Evolutionary conservation across 768 basidiomycete species (phyloP), one percentile per base, ranked within the genome.

Genomic region (Imleria badia): DNA sequence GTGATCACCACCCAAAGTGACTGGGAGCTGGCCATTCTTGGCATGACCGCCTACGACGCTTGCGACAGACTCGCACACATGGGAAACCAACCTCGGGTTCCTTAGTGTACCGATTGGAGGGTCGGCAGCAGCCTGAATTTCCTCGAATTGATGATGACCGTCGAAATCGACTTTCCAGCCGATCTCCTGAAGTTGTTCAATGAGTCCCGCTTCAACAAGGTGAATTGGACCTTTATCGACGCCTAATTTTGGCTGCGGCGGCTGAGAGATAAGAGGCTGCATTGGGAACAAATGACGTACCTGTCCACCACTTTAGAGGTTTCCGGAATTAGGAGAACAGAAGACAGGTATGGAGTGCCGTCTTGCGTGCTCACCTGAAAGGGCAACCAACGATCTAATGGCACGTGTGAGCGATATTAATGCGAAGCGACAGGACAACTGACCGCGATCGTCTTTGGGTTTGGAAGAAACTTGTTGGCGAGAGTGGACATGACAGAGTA

Each of bases 1-100:
- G 73, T 99, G 97, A 67, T 99, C 97, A 13, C 97, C 97, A 12
- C 97, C 97, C 8, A 98, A 77, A 2, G 94, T 98, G 13, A 99
- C 76, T 10, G 94, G 90, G 22, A 99, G 76, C 63, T 85, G 81
- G 2, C 96, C 94, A 49, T 84, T 83, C 73, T 80, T 80, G 23
- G 83, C 85, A 71, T 94, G 90, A 3, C 66, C 80, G 13, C 83
- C 83, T n/a, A 98, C 89, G 31, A 74, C 84, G 34, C 79, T 72
- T n/a, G 90, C 85, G 35, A 98, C 87, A 41, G 86, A 81, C 69
- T 93, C 70, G 59, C 83, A 85, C 40, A 98, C 95, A 15, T 81
- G 79, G 23, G 89, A 90, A 34, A 98, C 96, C 35, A 93, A 72
- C 22, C 91, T 75, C 11, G 96, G 94, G 69, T 95, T 94, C 80